These are phyloP conservation scores for Ochetophila trinervis DNA, from an alignment of 306 rosid genomes.

Conservation along the genomic window DNA sequence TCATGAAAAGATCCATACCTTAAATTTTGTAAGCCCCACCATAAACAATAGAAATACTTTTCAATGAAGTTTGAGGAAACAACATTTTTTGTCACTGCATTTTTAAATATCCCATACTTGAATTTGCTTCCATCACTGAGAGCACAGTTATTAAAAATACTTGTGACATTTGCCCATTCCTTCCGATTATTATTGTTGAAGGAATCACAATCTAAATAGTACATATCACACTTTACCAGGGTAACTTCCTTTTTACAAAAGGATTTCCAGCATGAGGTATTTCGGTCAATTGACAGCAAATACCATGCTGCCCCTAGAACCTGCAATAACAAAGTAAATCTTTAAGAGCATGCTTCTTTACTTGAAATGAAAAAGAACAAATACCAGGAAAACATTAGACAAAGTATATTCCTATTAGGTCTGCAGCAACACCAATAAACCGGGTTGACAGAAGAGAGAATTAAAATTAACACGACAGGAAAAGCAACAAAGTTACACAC, in stretches of 20 bases:
- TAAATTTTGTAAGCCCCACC: slow-evolving; percentile 98
- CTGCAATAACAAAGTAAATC: slow-evolving; percentile 42
- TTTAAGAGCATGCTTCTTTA: slow-evolving; percentile 2
- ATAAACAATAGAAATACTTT: slow-evolving; percentile 83
- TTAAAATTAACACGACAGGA: background rate
- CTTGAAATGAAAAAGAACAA: slow-evolving; percentile 6
- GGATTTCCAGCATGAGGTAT: slow-evolving; percentile 86
- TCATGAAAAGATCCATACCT: slow-evolving; percentile 49
- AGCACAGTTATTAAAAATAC: slow-evolving; percentile 59
- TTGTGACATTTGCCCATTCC: slow-evolving; percentile 58
- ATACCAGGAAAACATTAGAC: background rate
- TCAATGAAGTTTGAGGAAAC: slow-evolving; percentile 59
- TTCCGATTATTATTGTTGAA: slow-evolving; percentile 15
- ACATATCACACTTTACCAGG: slow-evolving; percentile 37
- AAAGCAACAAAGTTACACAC: slow-evolving; percentile 43
- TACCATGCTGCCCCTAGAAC: slow-evolving; percentile 98
- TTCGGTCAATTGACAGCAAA: slow-evolving; percentile 80
- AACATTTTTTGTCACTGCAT: slow-evolving; percentile 58
- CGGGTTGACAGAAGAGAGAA: background rate
- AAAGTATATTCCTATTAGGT: no score
- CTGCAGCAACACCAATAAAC: background rate
- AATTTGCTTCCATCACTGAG: slow-evolving; percentile 41
- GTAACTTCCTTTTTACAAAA: slow-evolving; percentile 51
- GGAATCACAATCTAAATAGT: slow-evolving; percentile 67
- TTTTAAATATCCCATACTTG: slow-evolving; percentile 67